A percentile compares a stretch with the other conserved stretches of the same genome.
phyloP scores from a whole-genome alignment of 78 protist species.

The Fonticula alba region DNA sequence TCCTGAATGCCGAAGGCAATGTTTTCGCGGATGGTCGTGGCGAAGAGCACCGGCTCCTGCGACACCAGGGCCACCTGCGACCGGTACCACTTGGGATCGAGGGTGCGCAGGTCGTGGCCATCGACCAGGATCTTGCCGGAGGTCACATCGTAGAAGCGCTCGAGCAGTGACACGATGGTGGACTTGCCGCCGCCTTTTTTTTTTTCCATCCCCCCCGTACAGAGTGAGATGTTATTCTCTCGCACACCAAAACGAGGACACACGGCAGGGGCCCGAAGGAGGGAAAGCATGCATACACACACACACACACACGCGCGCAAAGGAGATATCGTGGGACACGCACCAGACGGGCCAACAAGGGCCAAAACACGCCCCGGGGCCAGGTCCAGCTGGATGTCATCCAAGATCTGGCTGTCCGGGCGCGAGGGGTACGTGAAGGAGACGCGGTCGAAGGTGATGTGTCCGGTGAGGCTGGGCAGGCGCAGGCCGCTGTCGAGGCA shows the following conservation, averaged over 20 bases:
- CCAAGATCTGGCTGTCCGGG: slow-evolving; percentile 1
- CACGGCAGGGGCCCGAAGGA: too few relatives aligned
- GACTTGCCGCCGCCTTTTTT: background rate
- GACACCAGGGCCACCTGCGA: slow-evolving; percentile 32
- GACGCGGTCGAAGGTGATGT: background rate
- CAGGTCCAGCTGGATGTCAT: too few relatives aligned
- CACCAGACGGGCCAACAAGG: slow-evolving; percentile 11
- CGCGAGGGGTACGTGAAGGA: slow-evolving; percentile 12
- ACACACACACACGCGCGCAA: too few relatives aligned
- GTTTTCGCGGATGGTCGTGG: slow-evolving; percentile 59
- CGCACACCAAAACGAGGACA: too few relatives aligned
- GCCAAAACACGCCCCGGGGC: background rate
- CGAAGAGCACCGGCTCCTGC: slow-evolving; percentile 76
- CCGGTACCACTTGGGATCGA: slow-evolving; percentile 9
- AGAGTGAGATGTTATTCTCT: too few relatives aligned
- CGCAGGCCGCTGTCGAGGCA: background rate
- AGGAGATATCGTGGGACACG: too few relatives aligned
- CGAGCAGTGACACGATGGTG: slow-evolving; percentile 31
- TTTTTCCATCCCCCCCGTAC: too few relatives aligned
- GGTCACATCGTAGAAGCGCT: slow-evolving; percentile 48
- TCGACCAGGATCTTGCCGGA: slow-evolving; percentile 19
- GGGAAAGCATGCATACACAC: too few relatives aligned
- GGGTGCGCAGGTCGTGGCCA: slow-evolving; percentile 1
- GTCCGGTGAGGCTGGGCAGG: background rate
- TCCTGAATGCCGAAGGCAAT: slow-evolving; percentile 39